Base-by-base conservation (phyloP, 139 green algal genomes). In the Coelastrella sp. region DNA sequence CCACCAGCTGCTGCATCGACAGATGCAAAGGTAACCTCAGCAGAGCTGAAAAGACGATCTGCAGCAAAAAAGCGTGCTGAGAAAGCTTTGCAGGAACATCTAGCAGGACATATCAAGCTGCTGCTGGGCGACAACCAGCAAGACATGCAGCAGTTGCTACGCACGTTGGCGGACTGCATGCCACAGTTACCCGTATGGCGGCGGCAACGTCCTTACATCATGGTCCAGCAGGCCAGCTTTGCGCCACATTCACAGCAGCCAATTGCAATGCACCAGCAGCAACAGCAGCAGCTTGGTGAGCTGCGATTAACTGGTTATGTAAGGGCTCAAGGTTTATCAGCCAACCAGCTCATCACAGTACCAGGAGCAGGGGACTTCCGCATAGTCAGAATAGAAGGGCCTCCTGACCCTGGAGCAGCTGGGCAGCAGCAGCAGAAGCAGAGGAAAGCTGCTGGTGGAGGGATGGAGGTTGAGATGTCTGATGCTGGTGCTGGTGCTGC, bases 361-460 rank as follows among this genome's bases (percentile, higher is more conserved):
- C 94, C 95, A 6, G 95, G 94, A 9, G 94, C 93, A 4, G 97
- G 97, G 0, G 96, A 99, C 88, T 98, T 96, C 89, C 91, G 94
- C 78, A 95, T 99, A 22, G 61, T 92, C 7, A 65, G 78, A 6
- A 97, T 98, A 22, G 91, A 96, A 24, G 92, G 84, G 7, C 79
- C 89, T 20, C 12, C 82, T 0, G 93, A 96, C 72, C 94, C 92
- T 58, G 59, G 74, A 85, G 35, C 80, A 80, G 25, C 66, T 87
- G 87, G 17, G 87, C 80, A 76, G 57, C 72, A 72, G 73, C 68
- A 19, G 86, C 87, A 74, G 75, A 15, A 90, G 89, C 78, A 9
- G 85, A 25, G 25, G 72, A 15, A 76, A 66, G 84, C 76, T 20
- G 75, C 73, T 56, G 79, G 14, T 61, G 83, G 65, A 7, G 93